Evolutionary conservation across 495 filamentous ascomycete genomes (phyloP), one percentile per base, ranked within the genome.

Genomic region (Penicillium malachiteum): DNA sequence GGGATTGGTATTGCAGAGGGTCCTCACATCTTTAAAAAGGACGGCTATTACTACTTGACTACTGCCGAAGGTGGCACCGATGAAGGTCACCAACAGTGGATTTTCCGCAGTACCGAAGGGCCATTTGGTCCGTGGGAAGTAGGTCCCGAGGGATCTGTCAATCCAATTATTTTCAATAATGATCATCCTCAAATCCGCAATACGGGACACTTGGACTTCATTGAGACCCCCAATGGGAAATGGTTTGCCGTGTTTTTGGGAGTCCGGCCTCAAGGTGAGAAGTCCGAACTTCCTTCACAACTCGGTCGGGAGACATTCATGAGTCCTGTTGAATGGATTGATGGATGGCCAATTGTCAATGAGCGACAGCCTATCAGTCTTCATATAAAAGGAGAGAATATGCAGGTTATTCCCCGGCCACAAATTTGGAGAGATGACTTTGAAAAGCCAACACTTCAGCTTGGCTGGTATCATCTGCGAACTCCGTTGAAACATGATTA

Each of bases 31-130:
- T 83, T 81, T 59, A 79, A 78, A 68, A 70, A 75, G 43, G 77
- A 81, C 59, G 78, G 74, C 10, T 83, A 68, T 59, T 85, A 84
- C 60, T 85, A 84, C 58, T 72, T 85, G 4, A 57, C 81, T 12
- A 83, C 80, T 26, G 83, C 81, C 3, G 85, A 88, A 56, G 85
- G 83, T 1, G 85, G 85, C 3, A 87, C 84, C 1, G 84, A 74
- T 31, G 42, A 45, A 16, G 42, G 42, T 13, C 52, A 54, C 33
- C 44, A 38, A 8, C 33, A 38, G 10, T 48, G 42, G 42, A 48
- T 54, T 18, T 35, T 9, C 6, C 52, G 52, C 33, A 48, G 42
- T 33, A 33, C 42, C 3, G 17, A 7, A 8, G 51, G 51, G 2
- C 34, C 44, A 0, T 32, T 48, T 10, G 52, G 52, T 2, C 52